phyloP scores from a whole-genome alignment of 495 filamentous ascomycete species.

The Aspergillus panamensis region DNA sequence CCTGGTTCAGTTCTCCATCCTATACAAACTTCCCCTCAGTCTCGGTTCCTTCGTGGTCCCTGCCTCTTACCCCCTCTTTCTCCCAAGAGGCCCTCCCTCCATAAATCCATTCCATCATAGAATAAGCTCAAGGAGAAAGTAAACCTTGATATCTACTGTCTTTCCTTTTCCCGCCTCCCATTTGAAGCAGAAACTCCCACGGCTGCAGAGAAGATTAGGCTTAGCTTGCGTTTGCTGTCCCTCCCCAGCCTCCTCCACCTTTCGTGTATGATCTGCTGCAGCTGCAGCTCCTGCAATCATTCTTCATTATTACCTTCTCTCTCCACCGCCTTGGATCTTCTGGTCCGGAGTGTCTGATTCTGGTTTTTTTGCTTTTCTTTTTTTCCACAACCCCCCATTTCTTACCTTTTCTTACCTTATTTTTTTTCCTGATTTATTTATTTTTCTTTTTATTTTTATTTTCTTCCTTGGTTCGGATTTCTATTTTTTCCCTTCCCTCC shows the following conservation, averaged over 20 bases:
- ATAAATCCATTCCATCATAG: background rate
- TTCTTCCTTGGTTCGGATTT: constrained; percentile 23
- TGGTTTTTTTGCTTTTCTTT: constrained; percentile 11
- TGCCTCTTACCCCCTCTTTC: constrained; percentile 14
- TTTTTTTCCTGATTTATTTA: constrained; percentile 18
- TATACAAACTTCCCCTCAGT: constrained; percentile 15
- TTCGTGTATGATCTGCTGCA: constrained; percentile 27
- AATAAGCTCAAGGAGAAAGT: background rate
- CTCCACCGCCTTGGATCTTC: constrained; percentile 14
- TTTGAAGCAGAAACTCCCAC: constrained; percentile 19
- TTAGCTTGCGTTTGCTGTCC: constrained; percentile 29
- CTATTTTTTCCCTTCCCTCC: constrained; percentile 38
- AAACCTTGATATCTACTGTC: too few species aligned
- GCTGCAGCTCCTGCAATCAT: constrained; percentile 26
- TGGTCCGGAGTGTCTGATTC: constrained; percentile 17
- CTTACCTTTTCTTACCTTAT: constrained; percentile 17
- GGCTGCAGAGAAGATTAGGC: constrained; percentile 23
- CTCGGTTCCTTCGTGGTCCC: constrained; percentile 14
- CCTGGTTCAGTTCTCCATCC: background rate
- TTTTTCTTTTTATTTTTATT: constrained; percentile 13
- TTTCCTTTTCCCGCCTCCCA: constrained; percentile 3
- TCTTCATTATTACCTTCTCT: constrained; percentile 12
- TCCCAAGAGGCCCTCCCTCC: background rate
- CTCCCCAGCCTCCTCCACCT: constrained; percentile 26
- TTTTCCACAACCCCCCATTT: constrained; percentile 8